These are phyloP conservation scores for Zopfia rhizophila DNA, from an alignment of 2,329 filamentous ascomycete genomes.

Conservation along the genomic window DNA sequence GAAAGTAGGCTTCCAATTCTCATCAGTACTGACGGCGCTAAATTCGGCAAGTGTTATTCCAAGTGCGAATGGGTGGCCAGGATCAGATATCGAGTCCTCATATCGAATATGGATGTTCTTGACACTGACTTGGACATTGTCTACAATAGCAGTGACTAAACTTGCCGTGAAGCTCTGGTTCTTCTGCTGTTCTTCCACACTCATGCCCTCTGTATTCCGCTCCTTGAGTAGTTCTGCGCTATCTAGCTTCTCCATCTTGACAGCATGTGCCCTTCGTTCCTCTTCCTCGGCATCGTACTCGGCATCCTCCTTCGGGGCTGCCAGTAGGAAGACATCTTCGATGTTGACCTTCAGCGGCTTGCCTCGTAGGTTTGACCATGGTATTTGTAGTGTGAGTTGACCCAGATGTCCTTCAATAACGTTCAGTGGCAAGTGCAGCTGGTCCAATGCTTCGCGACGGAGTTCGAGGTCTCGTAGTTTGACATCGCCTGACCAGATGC, in stretches of 20 bases:
- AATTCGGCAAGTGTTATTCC: conserved; percentile 95
- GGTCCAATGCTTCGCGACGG: conserved; percentile 92
- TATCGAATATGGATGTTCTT: conserved; percentile 99
- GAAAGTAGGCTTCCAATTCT: conserved; percentile 94
- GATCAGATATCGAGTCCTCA: conserved; percentile 95
- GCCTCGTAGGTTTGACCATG: conserved; percentile 95
- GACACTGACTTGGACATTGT: conserved; percentile 96
- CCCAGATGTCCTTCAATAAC: conserved; percentile 95
- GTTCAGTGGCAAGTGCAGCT: conserved; percentile 95
- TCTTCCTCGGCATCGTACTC: conserved; percentile 95
- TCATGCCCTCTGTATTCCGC: conserved; percentile 90
- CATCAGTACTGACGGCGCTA: conserved; percentile 95
- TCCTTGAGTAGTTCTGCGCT: conserved; percentile 95
- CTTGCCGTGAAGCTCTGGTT: conserved; percentile 98
- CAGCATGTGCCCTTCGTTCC: conserved; percentile 81
- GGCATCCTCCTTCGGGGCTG: conserved; percentile 93
- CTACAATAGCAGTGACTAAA: conserved; percentile 93
- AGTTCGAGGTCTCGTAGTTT: conserved; percentile 93
- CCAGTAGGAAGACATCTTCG: conserved; percentile 94
- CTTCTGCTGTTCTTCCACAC: conserved; percentile 93
- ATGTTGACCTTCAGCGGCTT: conserved; percentile 95
- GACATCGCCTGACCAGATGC: conserved; percentile 99
- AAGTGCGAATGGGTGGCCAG: conserved; percentile 92
- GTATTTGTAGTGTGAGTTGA: conserved; percentile 89
- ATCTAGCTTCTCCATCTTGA: conserved; percentile 99